Evolutionary conservation across 163 green algal species (phyloP).

Genomic region (Scenedesmus sp.): DNA sequence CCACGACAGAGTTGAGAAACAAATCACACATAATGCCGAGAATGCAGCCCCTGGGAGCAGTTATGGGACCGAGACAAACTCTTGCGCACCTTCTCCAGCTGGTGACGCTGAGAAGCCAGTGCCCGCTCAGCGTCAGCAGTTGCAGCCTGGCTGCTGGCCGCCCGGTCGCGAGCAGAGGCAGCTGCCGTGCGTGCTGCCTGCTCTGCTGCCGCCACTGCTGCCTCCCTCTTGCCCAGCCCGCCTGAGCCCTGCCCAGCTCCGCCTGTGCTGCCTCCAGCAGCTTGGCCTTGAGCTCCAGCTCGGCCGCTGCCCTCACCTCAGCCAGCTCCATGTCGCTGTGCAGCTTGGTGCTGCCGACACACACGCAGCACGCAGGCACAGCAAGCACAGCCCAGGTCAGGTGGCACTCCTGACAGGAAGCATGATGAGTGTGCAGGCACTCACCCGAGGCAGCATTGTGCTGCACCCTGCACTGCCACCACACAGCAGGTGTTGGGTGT

Average conservation of each 20-base stretch:
- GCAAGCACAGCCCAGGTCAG: not conserved
- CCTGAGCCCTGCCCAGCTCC: conserved; percentile 29
- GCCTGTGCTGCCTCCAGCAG: conserved; percentile 46
- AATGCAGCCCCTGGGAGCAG: not conserved
- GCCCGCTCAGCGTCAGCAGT: conserved; percentile 23
- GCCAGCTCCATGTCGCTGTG: conserved; percentile 51
- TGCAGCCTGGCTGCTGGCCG: not conserved
- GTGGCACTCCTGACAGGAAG: too few species aligned
- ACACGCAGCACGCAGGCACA: not conserved
- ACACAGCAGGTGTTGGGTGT: too few species aligned
- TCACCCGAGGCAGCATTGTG: too few species aligned
- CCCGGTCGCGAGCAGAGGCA: not conserved
- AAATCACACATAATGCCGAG: not conserved
- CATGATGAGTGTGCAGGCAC: too few species aligned
- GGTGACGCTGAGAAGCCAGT: conserved; percentile 22
- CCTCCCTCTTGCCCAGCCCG: conserved; percentile 9
- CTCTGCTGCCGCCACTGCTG: conserved; percentile 2
- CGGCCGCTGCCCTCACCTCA: conserved; percentile 37
- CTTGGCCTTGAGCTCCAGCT: conserved; percentile 44
- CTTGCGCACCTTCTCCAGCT: conserved; percentile 35
- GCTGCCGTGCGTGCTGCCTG: not conserved
- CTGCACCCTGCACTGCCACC: not conserved
- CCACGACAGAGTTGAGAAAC: conserved; percentile 9
- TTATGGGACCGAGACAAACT: too few species aligned
- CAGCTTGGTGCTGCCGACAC: conserved; percentile 32